These are phyloP conservation scores for Adansonia madagascariensis DNA, from an alignment of 441 rosid species.

Conservation along the genomic window DNA sequence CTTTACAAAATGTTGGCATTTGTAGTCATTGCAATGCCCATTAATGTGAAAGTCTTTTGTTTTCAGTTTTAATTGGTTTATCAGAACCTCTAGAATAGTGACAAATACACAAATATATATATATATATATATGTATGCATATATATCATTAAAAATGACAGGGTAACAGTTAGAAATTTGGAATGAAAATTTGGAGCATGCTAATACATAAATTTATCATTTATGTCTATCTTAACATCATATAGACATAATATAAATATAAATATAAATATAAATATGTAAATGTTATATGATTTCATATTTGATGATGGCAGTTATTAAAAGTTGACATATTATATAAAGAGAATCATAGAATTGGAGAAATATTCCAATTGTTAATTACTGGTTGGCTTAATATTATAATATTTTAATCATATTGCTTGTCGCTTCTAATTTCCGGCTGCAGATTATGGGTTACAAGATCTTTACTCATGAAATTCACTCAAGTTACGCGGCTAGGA, in stretches of 20 bases:
- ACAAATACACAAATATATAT: background rate
- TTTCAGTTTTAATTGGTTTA: background rate
- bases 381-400: background rate
- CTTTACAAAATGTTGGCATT: background rate
- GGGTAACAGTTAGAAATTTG: background rate
- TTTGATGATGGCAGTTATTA: background rate
- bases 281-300: no score
- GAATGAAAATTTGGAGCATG: background rate
- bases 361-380: conserved; percentile 1
- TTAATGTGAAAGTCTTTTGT: background rate
- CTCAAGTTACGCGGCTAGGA: conserved; percentile 91
- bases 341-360: background rate
- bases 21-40: background rate
- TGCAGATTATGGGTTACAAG: conserved; percentile 96
- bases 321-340: background rate
- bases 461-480: conserved; percentile 91
- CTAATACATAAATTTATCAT: background rate
- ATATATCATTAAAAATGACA: background rate
- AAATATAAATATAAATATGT: background rate
- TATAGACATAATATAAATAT: background rate
- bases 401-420: conserved; percentile 19
- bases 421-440: conserved; percentile 23
- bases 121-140: background rate
- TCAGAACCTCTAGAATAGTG: background rate
- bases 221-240: no score